A percentile compares a stretch with the other conserved stretches of the same genome.
Evolutionary conservation across 352 stramenopile genomes (phyloP).

Genomic region (Pythium dissimile): DNA sequence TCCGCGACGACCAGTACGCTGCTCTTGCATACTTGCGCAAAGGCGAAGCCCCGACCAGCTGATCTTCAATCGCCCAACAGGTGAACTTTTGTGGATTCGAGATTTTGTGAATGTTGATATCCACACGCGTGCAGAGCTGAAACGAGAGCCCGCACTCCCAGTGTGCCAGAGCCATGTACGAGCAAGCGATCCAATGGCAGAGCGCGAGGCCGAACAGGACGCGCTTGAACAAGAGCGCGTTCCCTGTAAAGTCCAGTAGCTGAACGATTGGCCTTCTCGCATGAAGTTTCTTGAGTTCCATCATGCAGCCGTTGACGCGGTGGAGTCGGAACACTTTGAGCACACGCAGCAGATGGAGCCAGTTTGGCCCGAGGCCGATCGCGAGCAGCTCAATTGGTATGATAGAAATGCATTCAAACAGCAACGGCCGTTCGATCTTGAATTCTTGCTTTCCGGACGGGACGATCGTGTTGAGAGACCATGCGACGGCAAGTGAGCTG

Average conservation of each 20-base stretch:
- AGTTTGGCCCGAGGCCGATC: constrained; percentile 38
- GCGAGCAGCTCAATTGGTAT: constrained; percentile 50
- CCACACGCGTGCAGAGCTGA: constrained; percentile 32
- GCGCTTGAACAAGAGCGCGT: constrained; percentile 47
- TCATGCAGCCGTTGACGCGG: constrained; percentile 39
- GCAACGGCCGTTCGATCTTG: constrained; percentile 35
- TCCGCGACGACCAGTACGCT: constrained; percentile 56
- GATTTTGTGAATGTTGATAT: neutral
- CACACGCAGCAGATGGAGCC: constrained; percentile 47
- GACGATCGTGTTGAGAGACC: constrained; percentile 68
- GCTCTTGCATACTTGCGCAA: constrained; percentile 50
- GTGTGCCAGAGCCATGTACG: constrained; percentile 65
- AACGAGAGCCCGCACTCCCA: constrained; percentile 64
- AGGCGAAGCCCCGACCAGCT: constrained; percentile 39
- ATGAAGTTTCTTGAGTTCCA: constrained; percentile 46
- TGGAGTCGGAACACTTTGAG: constrained; percentile 61
- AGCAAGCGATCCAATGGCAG: constrained; percentile 57
- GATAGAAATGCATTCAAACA: constrained; percentile 44
- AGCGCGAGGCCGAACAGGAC: constrained; percentile 39
- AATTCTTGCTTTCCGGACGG: constrained; percentile 23
- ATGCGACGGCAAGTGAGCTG: constrained; percentile 34
- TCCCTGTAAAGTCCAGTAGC: constrained; percentile 53
- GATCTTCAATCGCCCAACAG: constrained; percentile 71
- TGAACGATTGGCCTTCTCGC: constrained; percentile 37
- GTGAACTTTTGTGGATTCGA: constrained; percentile 24